Percentiles rank a stretch among this genome's conserved stretches.
phyloP scores from a whole-genome alignment of 2,329 filamentous ascomycete species.

The Arthroderma sp. region DNA sequence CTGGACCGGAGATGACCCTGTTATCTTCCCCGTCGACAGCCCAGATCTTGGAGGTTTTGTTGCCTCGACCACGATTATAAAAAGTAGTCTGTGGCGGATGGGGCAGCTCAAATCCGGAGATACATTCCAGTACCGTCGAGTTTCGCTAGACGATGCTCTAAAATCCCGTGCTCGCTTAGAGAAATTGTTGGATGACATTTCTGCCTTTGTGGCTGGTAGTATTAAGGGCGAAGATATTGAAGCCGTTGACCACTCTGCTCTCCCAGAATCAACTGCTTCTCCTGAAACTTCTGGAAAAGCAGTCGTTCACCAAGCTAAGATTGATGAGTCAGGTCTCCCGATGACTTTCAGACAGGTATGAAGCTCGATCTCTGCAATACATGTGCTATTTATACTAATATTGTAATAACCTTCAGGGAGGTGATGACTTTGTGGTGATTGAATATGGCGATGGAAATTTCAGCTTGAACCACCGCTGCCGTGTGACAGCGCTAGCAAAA shows the following conservation, averaged over 20 bases:
- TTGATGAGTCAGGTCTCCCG: background rate
- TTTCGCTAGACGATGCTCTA: conserved; percentile 41
- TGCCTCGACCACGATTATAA: conserved; percentile 42
- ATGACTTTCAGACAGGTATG: conserved; percentile 29
- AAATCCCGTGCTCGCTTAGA: conserved; percentile 31
- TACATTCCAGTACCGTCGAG: conserved; percentile 37
- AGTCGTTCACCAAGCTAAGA: conserved; percentile 14
- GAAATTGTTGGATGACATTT: conserved; percentile 32
- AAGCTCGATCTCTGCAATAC: background rate
- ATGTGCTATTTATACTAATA: too few relatives aligned
- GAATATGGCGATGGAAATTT: conserved; percentile 46
- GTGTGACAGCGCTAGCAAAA: conserved; percentile 41
- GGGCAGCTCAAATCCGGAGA: conserved; percentile 50
- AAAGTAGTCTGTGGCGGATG: conserved; percentile 48
- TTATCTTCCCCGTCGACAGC: conserved; percentile 46
- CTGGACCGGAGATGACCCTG: conserved; percentile 49
- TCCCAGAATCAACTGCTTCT: conserved; percentile 11
- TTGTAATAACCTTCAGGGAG: conserved; percentile 21
- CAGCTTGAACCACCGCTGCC: conserved; percentile 44
- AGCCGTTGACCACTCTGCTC: conserved; percentile 18
- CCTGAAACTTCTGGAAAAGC: conserved; percentile 17
- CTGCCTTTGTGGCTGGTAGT: conserved; percentile 25
- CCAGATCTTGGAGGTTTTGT: conserved; percentile 51
- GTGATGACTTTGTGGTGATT: conserved; percentile 42
- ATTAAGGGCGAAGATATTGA: conserved; percentile 20